phyloP scores from a whole-genome alignment of 1,284 basidiomycete species.

The Boletus nobilissimus region DNA sequence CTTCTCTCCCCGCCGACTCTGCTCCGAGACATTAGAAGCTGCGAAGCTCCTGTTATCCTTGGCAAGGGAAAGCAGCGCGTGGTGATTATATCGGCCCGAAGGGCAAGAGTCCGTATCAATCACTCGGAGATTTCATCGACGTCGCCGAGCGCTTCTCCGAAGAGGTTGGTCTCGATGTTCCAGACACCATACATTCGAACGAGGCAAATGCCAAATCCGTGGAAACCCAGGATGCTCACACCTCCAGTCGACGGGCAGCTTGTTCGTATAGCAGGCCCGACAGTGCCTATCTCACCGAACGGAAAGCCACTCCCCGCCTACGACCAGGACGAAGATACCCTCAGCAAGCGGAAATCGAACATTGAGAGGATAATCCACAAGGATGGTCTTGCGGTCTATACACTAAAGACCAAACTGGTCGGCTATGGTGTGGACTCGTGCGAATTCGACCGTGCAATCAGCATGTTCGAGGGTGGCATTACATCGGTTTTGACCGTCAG shows the following conservation, averaged over 20 bases:
- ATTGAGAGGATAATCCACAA: conserved; percentile 86
- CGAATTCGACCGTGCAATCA: conserved; percentile 90
- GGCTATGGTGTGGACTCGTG: conserved; percentile 96
- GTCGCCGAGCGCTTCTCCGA: conserved; percentile 92
- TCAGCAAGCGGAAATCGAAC: conserved; percentile 80
- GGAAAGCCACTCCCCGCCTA: conserved; percentile 64
- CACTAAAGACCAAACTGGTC: conserved; percentile 96
- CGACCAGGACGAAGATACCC: conserved; percentile 85
- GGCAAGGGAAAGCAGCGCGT: conserved; percentile 82
- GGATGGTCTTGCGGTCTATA: conserved; percentile 90
- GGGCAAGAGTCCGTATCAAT: conserved; percentile 95
- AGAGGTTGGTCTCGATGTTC: conserved; percentile 90
- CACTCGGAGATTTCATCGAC: conserved; percentile 93
- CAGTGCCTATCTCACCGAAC: conserved; percentile 63
- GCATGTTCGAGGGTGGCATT: conserved; percentile 91
- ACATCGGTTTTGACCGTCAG: conserved; percentile 90
- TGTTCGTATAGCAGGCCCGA: conserved; percentile 79
- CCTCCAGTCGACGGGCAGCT: conserved; percentile 67
- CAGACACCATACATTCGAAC: conserved; percentile 71
- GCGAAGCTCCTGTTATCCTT: conserved; percentile 90
- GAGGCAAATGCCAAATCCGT: conserved; percentile 55
- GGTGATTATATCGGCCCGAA: conserved; percentile 91
- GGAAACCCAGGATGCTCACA: conserved; percentile 48
- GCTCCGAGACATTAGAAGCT: conserved; percentile 88
- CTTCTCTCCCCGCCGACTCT: conserved; percentile 74